Evolutionary conservation across 129 eudicot genomes (phyloP).

Genomic region (Solidago caesia): DNA sequence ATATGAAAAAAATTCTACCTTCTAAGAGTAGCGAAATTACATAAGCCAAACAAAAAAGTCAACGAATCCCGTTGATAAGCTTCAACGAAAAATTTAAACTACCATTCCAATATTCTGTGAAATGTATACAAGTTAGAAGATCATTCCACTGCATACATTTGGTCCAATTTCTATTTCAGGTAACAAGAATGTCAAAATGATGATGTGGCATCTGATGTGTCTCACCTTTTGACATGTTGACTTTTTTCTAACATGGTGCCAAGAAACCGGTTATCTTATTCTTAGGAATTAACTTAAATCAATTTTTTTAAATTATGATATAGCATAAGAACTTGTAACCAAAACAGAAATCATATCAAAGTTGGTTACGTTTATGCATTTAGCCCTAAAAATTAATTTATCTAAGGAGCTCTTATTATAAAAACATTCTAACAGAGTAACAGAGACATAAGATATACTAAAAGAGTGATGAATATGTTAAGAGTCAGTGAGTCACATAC

Average conservation of each 20-base stretch:
- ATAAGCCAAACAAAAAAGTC: not conserved
- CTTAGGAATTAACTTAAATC: not conserved
- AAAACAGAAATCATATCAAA: not conserved
- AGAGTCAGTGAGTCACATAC: slow-evolving; percentile 34
- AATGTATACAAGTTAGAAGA: not conserved
- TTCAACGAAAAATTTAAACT: not conserved
- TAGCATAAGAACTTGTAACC: not conserved
- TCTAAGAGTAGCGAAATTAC: no score
- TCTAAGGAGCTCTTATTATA: not conserved
- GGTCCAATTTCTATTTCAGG: not conserved
- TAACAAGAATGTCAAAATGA: not conserved
- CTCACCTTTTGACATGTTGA: not conserved
- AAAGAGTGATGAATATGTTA: not conserved
- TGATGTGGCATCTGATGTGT: not conserved
- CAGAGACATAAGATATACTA: not conserved
- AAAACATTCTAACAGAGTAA: not conserved
- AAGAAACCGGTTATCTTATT: not conserved
- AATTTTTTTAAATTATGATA: no score
- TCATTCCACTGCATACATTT: not conserved
- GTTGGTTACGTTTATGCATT: not conserved
- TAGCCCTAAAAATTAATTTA: not conserved
- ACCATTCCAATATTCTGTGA: not conserved
- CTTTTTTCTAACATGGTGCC: not conserved
- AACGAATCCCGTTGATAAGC: not conserved
- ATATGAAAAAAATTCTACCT: not conserved